phyloP scores from a whole-genome alignment of 1,139 yeast genomes.

The Komagataea norvegica region DNA sequence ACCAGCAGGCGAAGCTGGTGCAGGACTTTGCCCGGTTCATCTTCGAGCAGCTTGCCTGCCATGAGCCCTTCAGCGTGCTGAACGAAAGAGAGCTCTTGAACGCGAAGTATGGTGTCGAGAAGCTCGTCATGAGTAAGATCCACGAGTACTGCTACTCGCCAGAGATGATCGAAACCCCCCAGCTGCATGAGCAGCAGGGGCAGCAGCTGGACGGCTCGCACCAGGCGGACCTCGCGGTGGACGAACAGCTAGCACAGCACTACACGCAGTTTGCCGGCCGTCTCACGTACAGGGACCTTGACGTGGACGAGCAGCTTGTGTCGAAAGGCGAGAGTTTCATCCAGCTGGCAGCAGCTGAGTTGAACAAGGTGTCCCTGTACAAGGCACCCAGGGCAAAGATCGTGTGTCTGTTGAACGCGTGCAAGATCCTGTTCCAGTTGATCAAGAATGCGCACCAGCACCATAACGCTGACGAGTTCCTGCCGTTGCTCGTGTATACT shows the following conservation, averaged over 20 bases:
- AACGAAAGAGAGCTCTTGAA: constrained; percentile 59
- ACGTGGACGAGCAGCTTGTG: constrained; percentile 50
- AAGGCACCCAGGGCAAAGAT: constrained; percentile 94
- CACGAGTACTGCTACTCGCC: constrained; percentile 83
- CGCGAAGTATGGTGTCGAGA: constrained; percentile 88
- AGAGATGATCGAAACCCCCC: constrained; percentile 53
- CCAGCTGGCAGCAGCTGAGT: constrained; percentile 64
- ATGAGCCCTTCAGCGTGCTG: constrained; percentile 73
- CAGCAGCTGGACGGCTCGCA: constrained; percentile 48
- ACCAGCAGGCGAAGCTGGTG: constrained; percentile 74
- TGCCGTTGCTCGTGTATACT: constrained; percentile 80
- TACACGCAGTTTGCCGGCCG: constrained; percentile 65
- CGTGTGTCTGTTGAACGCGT: constrained; percentile 83
- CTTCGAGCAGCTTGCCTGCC: constrained; percentile 55
- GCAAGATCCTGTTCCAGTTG: constrained; percentile 87
- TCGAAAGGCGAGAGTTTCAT: constrained; percentile 54
- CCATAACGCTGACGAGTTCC: constrained; percentile 90
- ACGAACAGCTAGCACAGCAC: constrained; percentile 50
- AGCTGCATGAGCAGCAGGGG: too few species aligned
- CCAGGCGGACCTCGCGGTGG: constrained; percentile 58
- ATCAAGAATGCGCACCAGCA: constrained; percentile 57
- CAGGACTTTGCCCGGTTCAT: constrained; percentile 71
- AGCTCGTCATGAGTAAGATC: constrained; percentile 82
- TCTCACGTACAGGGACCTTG: constrained; percentile 71
- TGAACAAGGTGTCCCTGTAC: constrained; percentile 72